Evolutionary conservation across 768 basidiomycete genomes (phyloP).

Genomic region (Boletus subcaerulescens): DNA sequence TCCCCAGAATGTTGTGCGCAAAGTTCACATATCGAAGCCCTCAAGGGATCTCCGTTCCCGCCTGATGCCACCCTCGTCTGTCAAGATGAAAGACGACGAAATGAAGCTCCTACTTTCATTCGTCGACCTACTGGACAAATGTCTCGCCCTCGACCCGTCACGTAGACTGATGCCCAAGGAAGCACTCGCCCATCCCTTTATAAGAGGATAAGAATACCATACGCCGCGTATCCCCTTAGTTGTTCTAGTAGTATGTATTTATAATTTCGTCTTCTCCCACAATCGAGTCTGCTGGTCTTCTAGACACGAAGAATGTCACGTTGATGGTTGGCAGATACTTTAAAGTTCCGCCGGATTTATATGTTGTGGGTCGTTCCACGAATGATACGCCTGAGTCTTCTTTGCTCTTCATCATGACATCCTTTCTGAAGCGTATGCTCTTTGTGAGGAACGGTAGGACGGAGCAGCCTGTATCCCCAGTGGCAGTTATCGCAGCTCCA

Average conservation of each 20-base stretch:
- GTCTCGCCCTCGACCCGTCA: conserved; percentile 80
- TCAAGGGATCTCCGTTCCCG: conserved; percentile 76
- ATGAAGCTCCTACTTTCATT: conserved; percentile 74
- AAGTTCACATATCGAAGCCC: conserved; percentile 81
- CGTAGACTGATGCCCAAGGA: conserved; percentile 89
- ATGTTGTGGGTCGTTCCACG: background rate
- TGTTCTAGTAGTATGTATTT: conserved; percentile 25
- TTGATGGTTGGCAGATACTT: too few species aligned
- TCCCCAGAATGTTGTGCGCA: conserved; percentile 73
- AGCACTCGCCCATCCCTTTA: conserved; percentile 83
- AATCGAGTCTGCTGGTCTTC: conserved; percentile 8
- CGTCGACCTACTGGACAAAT: conserved; percentile 89
- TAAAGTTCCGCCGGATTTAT: too few species aligned
- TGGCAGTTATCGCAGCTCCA: background rate
- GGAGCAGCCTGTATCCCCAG: conserved; percentile 4
- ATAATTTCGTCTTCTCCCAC: conserved; percentile 12
- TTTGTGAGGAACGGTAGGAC: conserved; percentile 9
- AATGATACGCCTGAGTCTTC: too few species aligned
- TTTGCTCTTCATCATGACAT: conserved; percentile 11
- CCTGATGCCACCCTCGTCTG: conserved; percentile 73
- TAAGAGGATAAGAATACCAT: conserved; percentile 48
- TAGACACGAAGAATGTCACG: background rate
- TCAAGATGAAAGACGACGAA: conserved; percentile 88
- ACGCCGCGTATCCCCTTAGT: conserved; percentile 12
- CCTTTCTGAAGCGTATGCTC: conserved; percentile 13